A percentile compares a stretch with the other conserved stretches of the same genome.
phyloP scores from a whole-genome alignment of 345 rosid genomes.

The Trapa incisa region DNA sequence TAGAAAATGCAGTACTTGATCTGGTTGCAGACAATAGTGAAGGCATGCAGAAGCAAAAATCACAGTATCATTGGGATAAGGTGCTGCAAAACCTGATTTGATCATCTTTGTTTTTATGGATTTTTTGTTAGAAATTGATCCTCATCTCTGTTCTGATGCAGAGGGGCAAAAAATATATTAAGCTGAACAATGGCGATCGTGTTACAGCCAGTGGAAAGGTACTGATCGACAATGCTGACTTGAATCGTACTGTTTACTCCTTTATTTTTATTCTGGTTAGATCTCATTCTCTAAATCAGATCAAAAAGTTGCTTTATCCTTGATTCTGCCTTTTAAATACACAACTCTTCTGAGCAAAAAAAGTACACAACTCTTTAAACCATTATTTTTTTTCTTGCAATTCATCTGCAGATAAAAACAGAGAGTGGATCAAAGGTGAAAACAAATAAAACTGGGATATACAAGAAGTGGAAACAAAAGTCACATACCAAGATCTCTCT shows the following conservation, averaged over 20 bases:
- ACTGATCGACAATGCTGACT: slow-evolving; percentile 5
- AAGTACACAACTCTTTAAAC: not conserved
- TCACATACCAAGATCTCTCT: slow-evolving; percentile 51
- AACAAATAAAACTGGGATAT: slow-evolving; percentile 62
- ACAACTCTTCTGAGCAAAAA: not conserved
- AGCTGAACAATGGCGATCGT: slow-evolving; percentile 87
- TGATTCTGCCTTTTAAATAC: not conserved
- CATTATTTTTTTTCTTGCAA: not conserved
- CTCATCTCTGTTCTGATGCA: slow-evolving; percentile 21
- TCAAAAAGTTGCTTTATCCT: not conserved
- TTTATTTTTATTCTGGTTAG: not conserved
- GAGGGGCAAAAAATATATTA: slow-evolving; percentile 90
- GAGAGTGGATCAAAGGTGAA: slow-evolving; percentile 83
- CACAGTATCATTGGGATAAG: slow-evolving; percentile 89
- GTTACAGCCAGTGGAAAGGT: slow-evolving; percentile 99
- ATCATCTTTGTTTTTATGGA: not conserved
- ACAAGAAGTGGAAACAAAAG: slow-evolving; percentile 80
- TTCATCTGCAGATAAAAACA: slow-evolving; percentile 50
- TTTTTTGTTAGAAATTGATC: not conserved
- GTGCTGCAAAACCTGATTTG: slow-evolving; percentile 18
- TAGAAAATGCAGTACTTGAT: slow-evolving; percentile 84
- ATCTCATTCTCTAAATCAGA: not conserved
- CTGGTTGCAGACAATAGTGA: slow-evolving; percentile 82
- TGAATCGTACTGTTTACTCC: not conserved
- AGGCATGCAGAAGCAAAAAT: slow-evolving; percentile 71